These are phyloP conservation scores for Miscanthus lutarioriparius DNA, from an alignment of 176 grass and related monocot species.

Conservation along the genomic window DNA sequence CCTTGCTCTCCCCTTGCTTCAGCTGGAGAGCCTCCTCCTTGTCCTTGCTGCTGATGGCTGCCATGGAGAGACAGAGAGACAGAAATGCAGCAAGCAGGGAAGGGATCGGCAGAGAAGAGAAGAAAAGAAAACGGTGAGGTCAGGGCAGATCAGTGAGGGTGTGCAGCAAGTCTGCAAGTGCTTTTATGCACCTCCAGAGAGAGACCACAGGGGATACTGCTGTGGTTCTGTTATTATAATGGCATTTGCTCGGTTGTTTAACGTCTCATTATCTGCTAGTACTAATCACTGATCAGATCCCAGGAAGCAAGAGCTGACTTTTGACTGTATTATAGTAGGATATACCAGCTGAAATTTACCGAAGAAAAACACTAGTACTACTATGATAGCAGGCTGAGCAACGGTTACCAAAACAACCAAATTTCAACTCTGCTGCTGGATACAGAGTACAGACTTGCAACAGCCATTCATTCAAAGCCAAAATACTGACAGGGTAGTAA, in stretches of 20 bases:
- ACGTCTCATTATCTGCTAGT: not conserved
- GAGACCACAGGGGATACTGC: not conserved
- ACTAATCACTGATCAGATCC: slow-evolving; percentile 1
- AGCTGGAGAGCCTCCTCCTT: slow-evolving; percentile 33
- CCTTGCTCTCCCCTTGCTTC: slow-evolving; percentile 62
- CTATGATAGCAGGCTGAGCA: not conserved
- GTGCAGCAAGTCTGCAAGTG: slow-evolving; percentile 1
- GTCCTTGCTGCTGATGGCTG: not conserved
- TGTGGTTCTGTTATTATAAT: not conserved
- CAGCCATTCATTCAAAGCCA: not conserved
- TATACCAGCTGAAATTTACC: not conserved
- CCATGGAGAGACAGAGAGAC: slow-evolving; percentile 24
- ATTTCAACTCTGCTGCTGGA: not conserved
- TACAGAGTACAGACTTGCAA: not conserved
- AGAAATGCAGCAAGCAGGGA: not conserved
- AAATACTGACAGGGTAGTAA: not conserved
- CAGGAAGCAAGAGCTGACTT: slow-evolving; percentile 23
- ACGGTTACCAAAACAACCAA: not conserved
- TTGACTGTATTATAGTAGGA: not conserved
- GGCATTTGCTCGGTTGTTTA: not conserved
- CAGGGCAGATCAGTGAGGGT: not conserved
- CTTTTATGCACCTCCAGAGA: slow-evolving; percentile 18
- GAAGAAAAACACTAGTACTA: not conserved
- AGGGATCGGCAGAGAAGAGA: not conserved
- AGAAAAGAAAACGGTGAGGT: not conserved